These are phyloP conservation scores for Caloboletus firmus DNA, from an alignment of 1,284 basidiomycete species.

Conservation along the genomic window DNA sequence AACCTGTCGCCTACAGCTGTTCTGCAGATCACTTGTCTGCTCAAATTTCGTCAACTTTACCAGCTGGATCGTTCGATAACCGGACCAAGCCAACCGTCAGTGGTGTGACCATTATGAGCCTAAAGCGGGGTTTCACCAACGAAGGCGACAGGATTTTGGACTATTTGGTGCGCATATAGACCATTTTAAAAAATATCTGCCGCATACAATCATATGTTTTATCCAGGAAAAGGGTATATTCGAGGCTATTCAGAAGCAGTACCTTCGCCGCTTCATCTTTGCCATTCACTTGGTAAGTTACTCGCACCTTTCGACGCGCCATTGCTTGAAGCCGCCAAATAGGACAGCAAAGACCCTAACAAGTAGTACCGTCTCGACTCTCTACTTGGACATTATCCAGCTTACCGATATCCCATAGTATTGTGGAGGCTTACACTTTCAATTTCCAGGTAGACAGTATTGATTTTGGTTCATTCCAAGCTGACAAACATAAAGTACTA, in stretches of 20 bases:
- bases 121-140: constrained; percentile 71
- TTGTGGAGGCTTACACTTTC: constrained; percentile 81
- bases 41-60: constrained; percentile 16
- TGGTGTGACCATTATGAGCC: constrained; percentile 51
- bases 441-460: constrained; percentile 61
- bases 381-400: constrained; percentile 17
- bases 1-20: background rate
- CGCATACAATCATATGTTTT: constrained; percentile 10
- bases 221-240: constrained; percentile 76
- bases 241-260: constrained; percentile 74
- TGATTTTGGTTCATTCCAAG: background rate
- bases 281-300: constrained; percentile 72
- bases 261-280: constrained; percentile 77
- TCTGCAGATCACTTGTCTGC: constrained; percentile 35
- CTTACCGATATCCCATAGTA: constrained; percentile 44
- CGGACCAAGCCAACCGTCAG: constrained; percentile 21
- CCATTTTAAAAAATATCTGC: background rate
- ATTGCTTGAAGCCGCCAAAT: constrained; percentile 6
- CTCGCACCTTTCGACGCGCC: background rate
- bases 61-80: constrained; percentile 26
- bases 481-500: constrained; percentile 50
- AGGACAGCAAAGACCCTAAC: constrained; percentile 78
- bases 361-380: constrained; percentile 49
- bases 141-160: constrained; percentile 79
- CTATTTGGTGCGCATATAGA: constrained; percentile 59